phyloP scores from a whole-genome alignment of 805 yeast genomes.

The Ogataea sp. region DNA sequence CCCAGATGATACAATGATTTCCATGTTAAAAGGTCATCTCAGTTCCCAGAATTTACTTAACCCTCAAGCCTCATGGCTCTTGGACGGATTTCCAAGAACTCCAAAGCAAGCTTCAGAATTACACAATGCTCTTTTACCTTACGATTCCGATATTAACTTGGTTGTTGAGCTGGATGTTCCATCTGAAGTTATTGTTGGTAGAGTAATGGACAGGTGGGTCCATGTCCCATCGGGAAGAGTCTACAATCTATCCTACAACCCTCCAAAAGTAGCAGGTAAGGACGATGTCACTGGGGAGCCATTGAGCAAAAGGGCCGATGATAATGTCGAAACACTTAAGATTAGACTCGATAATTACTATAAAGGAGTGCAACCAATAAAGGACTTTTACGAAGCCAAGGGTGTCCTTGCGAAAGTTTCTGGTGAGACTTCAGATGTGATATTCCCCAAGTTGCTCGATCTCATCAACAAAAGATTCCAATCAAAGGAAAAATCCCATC shows the following conservation, averaged over 20 bases:
- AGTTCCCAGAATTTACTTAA: conserved; percentile 33
- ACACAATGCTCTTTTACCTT: conserved; percentile 31
- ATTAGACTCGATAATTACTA: conserved; percentile 59
- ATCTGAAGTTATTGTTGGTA: conserved; percentile 66
- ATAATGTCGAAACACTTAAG: conserved; percentile 65
- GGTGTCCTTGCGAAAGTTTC: conserved; percentile 48
- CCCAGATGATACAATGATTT: conserved; percentile 65
- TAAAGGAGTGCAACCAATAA: conserved; percentile 52
- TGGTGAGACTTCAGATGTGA: conserved; percentile 80
- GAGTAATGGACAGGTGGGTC: conserved; percentile 82
- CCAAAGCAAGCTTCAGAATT: conserved; percentile 58
- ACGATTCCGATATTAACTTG: conserved; percentile 45
- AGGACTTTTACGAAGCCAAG: conserved; percentile 43
- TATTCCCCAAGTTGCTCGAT: conserved; percentile 59
- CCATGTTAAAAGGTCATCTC: conserved; percentile 46
- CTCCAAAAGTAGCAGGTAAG: conserved; percentile 72
- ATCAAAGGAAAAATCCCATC: no score
- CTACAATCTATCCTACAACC: conserved; percentile 79
- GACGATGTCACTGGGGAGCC: conserved; percentile 92
- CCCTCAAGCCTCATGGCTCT: conserved; percentile 49
- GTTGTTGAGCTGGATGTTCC: conserved; percentile 89
- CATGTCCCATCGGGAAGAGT: conserved; percentile 82
- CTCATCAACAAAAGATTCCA: conserved; percentile 28
- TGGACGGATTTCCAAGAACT: conserved; percentile 93
- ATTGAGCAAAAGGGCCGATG: conserved; percentile 73